Base-by-base conservation (phyloP, 768 basidiomycete genomes). In the Cystofilobasidium capitatum region DNA sequence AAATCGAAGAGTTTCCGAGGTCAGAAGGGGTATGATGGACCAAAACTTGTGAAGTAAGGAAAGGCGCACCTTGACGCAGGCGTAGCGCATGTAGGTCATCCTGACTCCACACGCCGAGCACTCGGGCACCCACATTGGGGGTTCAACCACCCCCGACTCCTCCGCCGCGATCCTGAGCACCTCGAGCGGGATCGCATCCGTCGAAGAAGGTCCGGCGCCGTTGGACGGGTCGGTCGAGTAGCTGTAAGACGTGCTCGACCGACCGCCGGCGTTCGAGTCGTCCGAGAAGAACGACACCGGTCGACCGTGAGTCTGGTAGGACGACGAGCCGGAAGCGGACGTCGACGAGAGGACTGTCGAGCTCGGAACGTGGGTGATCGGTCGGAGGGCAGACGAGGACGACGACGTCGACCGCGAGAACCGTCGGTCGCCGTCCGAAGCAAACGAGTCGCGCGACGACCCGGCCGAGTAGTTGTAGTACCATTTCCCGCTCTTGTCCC, bases 21-120 rank as follows among this genome's bases (percentile, higher is more conserved):
- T n/a, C 51, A 57, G 62, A 29, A 29, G 24, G 31, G 49, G 3
- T 51, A 26, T 22, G n/a, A 49, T 22, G n/a, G 8, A 2, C 4
- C 5, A 20, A n/a, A 24, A 4, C 2, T 49, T 22, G 29, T 4
- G 47, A 49, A n/a, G n/a, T n/a, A 8, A 20, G 45, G 17, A 8
- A 8, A 24, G 24, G 72, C 92, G 94, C 29, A 85, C 87, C 5
- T 44, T 54, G 35, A 86, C 82, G 73, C 93, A 97, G 17, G 93
- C 86, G 75, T 97, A 96, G 55, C 89, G 85, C 75, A 94, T 84
- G n/a, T 84, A 82, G 61, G 90, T 87, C 24, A 97, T 79, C 8
- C 85, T 73, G 0, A 81, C 76, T 17, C 87, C 87, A 72, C 93
- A 97, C 55, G 84, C 83, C 0, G 90, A 91, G 76, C 93, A 97